Percentiles rank a stretch among this genome's conserved stretches.
These are phyloP conservation scores for Cladorrhinum sp. DNA, from an alignment of 2,329 filamentous ascomycete species.

Conservation along the genomic window DNA sequence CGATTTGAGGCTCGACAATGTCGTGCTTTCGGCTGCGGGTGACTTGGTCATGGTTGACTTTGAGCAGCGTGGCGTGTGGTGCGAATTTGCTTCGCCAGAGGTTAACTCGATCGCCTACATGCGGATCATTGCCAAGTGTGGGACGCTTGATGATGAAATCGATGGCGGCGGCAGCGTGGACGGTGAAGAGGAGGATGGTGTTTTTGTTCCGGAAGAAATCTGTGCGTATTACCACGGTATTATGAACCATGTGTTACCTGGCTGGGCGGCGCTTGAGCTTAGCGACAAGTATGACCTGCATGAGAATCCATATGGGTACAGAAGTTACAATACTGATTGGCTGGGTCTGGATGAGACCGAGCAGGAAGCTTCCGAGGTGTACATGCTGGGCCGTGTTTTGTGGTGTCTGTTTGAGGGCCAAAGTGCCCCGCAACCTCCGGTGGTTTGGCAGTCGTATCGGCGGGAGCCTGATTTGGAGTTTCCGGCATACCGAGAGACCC, in stretches of 20 bases:
- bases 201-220: constrained; percentile 37
- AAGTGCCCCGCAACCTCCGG: constrained; percentile 54
- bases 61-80: constrained; percentile 62
- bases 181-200: background rate
- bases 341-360: constrained; percentile 48
- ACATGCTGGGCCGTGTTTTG: constrained; percentile 59
- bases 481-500: constrained; percentile 49
- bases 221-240: constrained; percentile 40
- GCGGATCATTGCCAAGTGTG: constrained; percentile 50
- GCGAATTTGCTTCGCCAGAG: constrained; percentile 58
- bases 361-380: constrained; percentile 57
- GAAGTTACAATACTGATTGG: constrained; percentile 56
- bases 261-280: constrained; percentile 42
- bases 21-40: constrained; percentile 47
- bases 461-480: constrained; percentile 57
- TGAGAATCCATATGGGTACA: constrained; percentile 18
- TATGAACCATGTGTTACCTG: constrained; percentile 44
- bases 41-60: constrained; percentile 59
- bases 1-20: constrained; percentile 58
- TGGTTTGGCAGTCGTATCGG: constrained; percentile 58
- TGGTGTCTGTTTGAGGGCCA: constrained; percentile 63
- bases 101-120: constrained; percentile 58
- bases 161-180: constrained; percentile 37
- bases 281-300: constrained; percentile 40
- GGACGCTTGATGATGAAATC: constrained; percentile 35